Conservation (phyloP, 176 grass and related monocot genomes). For the Aegilops sharonensis region DNA sequence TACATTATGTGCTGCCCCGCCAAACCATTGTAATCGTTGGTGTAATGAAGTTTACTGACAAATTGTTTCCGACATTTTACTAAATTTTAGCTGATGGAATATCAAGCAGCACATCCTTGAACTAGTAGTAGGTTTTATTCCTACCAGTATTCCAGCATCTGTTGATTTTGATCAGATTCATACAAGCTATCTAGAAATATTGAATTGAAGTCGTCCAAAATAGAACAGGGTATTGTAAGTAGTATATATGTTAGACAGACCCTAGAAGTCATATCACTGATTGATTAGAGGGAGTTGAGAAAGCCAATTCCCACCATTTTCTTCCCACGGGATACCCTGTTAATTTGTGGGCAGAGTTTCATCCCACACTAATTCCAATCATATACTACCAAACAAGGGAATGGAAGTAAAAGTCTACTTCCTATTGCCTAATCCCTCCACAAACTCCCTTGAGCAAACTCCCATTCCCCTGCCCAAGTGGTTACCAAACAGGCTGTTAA, state of each 20-base stretch:
- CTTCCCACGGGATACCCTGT: too few species aligned
- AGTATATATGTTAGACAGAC: background rate
- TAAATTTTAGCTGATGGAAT: background rate
- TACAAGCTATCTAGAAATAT: background rate
- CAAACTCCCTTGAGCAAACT: too few species aligned
- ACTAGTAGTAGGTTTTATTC: background rate
- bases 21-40: background rate
- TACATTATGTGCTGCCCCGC: background rate
- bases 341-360: too few species aligned
- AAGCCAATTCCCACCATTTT: too few species aligned
- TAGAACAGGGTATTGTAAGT: background rate
- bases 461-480: too few species aligned
- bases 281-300: too few species aligned
- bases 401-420: too few species aligned
- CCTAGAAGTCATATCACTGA: too few species aligned
- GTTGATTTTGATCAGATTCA: background rate
- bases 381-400: too few species aligned
- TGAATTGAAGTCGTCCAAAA: background rate
- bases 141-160: background rate
- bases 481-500: background rate
- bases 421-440: too few species aligned
- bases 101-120: background rate
- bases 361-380: too few species aligned
- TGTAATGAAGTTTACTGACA: background rate
- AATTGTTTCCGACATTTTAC: background rate